Percentiles rank a stretch among this genome's conserved stretches.
These are phyloP conservation scores for Phytophthora meadii DNA, from an alignment of 352 stramenopile species.

Conservation along the genomic window DNA sequence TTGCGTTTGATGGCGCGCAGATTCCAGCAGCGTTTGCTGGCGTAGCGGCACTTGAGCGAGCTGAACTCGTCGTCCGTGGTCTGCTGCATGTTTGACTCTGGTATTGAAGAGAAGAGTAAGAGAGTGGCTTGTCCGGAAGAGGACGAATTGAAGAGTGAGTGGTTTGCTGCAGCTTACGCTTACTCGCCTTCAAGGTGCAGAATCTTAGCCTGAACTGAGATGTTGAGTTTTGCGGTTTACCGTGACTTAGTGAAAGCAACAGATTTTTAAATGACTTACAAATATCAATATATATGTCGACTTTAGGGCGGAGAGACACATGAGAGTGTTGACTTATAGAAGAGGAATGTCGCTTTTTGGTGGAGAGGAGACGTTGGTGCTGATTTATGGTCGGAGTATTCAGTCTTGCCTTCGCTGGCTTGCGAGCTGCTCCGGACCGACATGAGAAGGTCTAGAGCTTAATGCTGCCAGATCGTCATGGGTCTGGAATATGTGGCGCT, in stretches of 20 bases:
- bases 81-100: conserved; percentile 15
- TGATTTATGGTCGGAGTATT: conserved; percentile 44
- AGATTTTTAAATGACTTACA: conserved; percentile 8
- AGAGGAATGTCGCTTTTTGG: conserved; percentile 27
- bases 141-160: conserved; percentile 41
- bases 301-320: conserved; percentile 16
- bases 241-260: not conserved
- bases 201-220: conserved; percentile 20
- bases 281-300: conserved; percentile 6
- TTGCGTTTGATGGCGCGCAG: conserved; percentile 83
- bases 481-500: conserved; percentile 8
- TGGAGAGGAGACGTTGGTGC: conserved; percentile 34
- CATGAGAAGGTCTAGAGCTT: conserved; percentile 11
- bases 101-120: not conserved
- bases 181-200: conserved; percentile 23
- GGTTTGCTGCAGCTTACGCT: conserved; percentile 2
- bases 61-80: conserved; percentile 45
- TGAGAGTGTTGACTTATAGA: conserved; percentile 21
- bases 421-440: conserved; percentile 16
- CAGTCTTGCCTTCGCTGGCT: conserved; percentile 18
- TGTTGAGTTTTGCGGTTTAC: conserved; percentile 11
- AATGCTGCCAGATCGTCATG: conserved; percentile 21
- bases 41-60: conserved; percentile 76
- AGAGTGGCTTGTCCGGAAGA: conserved; percentile 13
- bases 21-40: conserved; percentile 86